Base-by-base conservation (phyloP, 306 rosid species). In the Vicia faba region DNA sequence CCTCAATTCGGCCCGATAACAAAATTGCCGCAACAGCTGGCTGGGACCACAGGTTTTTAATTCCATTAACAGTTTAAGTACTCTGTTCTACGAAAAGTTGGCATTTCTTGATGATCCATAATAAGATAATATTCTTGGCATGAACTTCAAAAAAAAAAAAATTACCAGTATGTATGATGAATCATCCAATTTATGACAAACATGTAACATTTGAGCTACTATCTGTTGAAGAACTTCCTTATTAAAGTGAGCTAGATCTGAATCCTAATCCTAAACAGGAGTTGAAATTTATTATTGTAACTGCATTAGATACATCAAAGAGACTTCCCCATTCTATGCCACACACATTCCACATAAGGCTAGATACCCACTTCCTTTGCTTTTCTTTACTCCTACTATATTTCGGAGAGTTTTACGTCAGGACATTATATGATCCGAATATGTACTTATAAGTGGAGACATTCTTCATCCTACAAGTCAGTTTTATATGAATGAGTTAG, bases 1-100 rank as follows among this genome's bases (percentile, higher is more conserved):
- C 83, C 75, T 88, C 89, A 15, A 90, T 90, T 79, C 86, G 96
- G 50, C 84, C 87, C 2, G 97, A 93, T 68, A 84, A 83, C 29
- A 88, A 85, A 86, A 84, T 80, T 74, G 95, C 81, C 58, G 95
- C 97, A 20, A 88, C 97, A 46, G 93, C 98, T 66, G 98, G 97
- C 66, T 93, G 98, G 98, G 98, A 93, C 74, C 97, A 89, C 83
- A 89, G 97, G 98, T 92, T 61, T 46, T 71, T 62, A 69, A 68
- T 66, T 50, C 4, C 44, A 45, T 14, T 9, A 68, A 18, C 43
- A 16, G 4, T 18, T 11, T 13, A 20, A 36, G n/a, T 35, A 8
- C 58, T 57, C 18, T 2, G 0, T 38, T 13, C 10, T 35, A 11
- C 5, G 11, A 36, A 11, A 71, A 16, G n/a, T 61, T 61, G 25